Conservation (phyloP, 148 eudicot species). For the Chenopodium quinoa region DNA sequence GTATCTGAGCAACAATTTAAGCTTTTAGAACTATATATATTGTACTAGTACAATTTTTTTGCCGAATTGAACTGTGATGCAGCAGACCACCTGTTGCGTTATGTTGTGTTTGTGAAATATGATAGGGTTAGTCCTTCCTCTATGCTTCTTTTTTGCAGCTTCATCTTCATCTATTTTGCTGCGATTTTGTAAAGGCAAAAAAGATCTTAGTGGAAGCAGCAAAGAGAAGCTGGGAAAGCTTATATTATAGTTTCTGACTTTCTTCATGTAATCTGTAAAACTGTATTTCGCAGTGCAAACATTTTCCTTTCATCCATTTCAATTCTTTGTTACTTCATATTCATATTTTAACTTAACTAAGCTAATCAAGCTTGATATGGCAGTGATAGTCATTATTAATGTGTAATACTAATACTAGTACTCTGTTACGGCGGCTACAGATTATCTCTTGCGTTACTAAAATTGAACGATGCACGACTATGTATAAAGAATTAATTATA, state of each 20-base stretch:
- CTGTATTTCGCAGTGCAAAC: conserved; percentile 31
- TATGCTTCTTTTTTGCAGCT: conserved; percentile 98
- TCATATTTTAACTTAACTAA: background rate
- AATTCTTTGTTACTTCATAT: too few relatives aligned
- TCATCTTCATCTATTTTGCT: conserved; percentile 80
- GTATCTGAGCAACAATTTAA: too few relatives aligned
- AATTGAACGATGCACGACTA: background rate
- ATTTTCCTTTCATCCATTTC: conserved; percentile 3
- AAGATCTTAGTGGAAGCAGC: conserved; percentile 90
- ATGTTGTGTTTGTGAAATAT: conserved; percentile 15
- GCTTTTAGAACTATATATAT: background rate
- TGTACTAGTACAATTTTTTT: background rate
- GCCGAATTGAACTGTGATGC: background rate
- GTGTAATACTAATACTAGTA: too few relatives aligned
- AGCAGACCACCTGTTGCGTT: conserved; percentile 23
- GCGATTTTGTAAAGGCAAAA: conserved; percentile 26
- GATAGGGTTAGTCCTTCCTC: conserved; percentile 37
- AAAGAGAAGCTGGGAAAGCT: conserved; percentile 84
- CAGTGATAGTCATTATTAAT: too few relatives aligned
- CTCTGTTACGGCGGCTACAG: too few relatives aligned
- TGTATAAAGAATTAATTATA: too few relatives aligned
- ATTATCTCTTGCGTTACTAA: too few relatives aligned
- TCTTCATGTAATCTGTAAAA: background rate
- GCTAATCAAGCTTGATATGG: background rate
- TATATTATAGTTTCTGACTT: conserved; percentile 28